Evolutionary conservation across 371 early-diverging fungal genomes (phyloP), one percentile per base, ranked within the genome.

Genomic region (Rhizopus arrhizus): DNA sequence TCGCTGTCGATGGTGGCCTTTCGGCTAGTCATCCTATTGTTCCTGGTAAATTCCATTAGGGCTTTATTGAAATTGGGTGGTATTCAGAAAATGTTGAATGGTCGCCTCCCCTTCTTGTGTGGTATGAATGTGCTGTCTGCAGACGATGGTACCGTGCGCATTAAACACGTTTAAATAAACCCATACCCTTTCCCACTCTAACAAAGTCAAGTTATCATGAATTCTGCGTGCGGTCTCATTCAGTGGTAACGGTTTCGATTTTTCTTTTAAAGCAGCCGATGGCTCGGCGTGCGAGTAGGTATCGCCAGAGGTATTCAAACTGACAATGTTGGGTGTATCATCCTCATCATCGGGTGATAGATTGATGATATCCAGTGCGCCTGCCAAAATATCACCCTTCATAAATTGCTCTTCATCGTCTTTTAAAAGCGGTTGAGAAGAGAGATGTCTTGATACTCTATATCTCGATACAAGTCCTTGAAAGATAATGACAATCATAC

Each of bases 101-200:
- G 78, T 82, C 52, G 78, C 74, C 62, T 70, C 53, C 10, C 73
- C 73, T 0, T 56, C 73, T 10, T 65, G 60, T n/a, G 59, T 65
- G 13, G 53, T 53, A 62, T 66, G 73, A 15, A 59, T 22, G 9
- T 62, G 66, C 52, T 78, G 65, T 61, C 86, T 54, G 40, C 78
- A 76, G 4, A 89, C 67, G 41, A 89, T 87, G 5, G 81, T 74
- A 9, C 81, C 89, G 61, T 89, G 89, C 0, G 85, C 75, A 66
- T 86, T 82, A 5, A 77, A 55, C 35, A 57, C 66, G 29, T 64
- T 64, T 29, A 82, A 74, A 54, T 70, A 71, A 0, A 85, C 81
- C 50, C 77, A 70, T 4, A 77, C 60, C 32, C 75, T 70, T 13
- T 77, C 65, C 87, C 87, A 89, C 2, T 61, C 46, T 8, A 88